Conservation (phyloP, 176 grass and related monocot genomes). For the Carex kokanica region DNA sequence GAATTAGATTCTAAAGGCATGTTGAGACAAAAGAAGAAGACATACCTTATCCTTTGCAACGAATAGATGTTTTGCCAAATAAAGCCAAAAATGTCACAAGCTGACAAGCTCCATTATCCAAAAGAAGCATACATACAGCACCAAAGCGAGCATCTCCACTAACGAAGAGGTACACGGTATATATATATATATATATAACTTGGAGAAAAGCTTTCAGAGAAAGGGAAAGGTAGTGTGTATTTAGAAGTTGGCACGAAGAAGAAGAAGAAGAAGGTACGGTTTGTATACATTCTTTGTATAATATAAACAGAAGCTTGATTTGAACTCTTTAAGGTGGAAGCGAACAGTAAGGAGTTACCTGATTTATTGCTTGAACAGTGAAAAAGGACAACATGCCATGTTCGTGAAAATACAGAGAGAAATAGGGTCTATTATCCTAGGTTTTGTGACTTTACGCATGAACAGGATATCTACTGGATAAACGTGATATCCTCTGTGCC, state of each 20-base stretch:
- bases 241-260: slow-evolving; percentile 24
- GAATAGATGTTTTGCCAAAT: slow-evolving; percentile 19
- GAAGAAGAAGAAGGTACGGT: slow-evolving; percentile 29
- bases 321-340: background rate
- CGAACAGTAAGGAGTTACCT: background rate
- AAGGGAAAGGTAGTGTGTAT: slow-evolving; percentile 14
- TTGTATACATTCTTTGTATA: slow-evolving; percentile 12
- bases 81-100: slow-evolving; percentile 20
- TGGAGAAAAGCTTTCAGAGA: slow-evolving; percentile 18
- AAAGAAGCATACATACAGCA: background rate
- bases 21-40: slow-evolving; percentile 6
- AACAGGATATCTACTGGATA: slow-evolving; percentile 16
- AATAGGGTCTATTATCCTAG: slow-evolving; percentile 17
- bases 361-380: slow-evolving; percentile 23
- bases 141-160: slow-evolving; percentile 6
- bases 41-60: slow-evolving; percentile 23
- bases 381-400: slow-evolving; percentile 9
- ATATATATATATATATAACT: slow-evolving; percentile 4
- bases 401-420: slow-evolving; percentile 19
- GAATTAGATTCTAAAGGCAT: slow-evolving; percentile 1
- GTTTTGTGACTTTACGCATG: background rate
- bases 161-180: background rate
- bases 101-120: slow-evolving; percentile 14
- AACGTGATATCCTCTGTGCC: background rate
- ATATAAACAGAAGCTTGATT: slow-evolving; percentile 7